Base-by-base conservation (phyloP, 345 rosid species). In the Atalantia buxifolia region DNA sequence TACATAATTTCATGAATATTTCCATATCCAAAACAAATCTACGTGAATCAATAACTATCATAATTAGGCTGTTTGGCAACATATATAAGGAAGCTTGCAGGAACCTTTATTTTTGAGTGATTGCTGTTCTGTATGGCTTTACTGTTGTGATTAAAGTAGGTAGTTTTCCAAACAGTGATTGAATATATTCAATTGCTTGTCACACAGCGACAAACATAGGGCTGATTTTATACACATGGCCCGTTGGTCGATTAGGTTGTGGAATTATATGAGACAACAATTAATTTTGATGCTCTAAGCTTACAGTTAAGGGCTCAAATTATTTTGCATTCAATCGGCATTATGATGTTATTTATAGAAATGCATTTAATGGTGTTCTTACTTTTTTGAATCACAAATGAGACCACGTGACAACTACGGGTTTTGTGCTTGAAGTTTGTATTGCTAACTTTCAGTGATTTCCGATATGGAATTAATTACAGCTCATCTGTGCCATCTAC, bases 401-500 rank as follows among this genome's bases (percentile, higher is more conserved):
- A 30, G 33, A 71, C 19, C 13, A 56, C 12, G 45, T 27, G 60
- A 18, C 7, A 27, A 12, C 18, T 56, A 59, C 22, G 7, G 5
- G 31, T 56, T 72, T 56, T 56, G 16, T 74, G 36, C 36, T 18
- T 38, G 35, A 38, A 72, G 66, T 78, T 56, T 16, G 12, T 67
- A 57, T 60, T 28, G 74, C 48, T 30, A 45, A 33, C 7, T 50
- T 57, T 70, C 71, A 69, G 77, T 76, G 75, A 68, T 72, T 62
- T 72, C 56, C 25, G 0, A 8, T 66, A 71, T 61, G 28, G 56
- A 69, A 55, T 72, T 80, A 45, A 4, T 25, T 79, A 33, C 79
- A 77, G 86, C 66, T 76, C 30, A 6, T 57, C 38, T 3, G 61
- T 18, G 56, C 19, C 71, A 8, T 61, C 53, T 25, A 16, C 55